These are phyloP conservation scores for Breviolum minutum DNA, from an alignment of 73 alveolate genomes.

Conservation along the genomic window DNA sequence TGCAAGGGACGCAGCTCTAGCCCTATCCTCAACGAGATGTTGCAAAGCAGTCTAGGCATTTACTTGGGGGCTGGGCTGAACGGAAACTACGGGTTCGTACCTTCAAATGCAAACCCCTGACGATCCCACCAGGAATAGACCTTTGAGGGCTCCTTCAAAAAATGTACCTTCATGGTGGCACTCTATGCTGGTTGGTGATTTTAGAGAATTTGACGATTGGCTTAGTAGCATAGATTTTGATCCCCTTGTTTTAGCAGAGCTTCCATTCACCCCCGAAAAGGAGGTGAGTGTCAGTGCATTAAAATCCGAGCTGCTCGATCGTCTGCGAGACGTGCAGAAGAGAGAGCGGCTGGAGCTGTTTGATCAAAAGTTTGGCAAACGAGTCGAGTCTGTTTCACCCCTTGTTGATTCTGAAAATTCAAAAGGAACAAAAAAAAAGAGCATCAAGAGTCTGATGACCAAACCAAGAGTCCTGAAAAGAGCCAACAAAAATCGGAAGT, in stretches of 20 bases:
- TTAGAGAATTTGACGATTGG: background rate
- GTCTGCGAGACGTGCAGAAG: background rate
- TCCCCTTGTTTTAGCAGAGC: background rate
- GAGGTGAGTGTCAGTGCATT: background rate
- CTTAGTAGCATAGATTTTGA: background rate
- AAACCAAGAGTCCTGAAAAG: background rate
- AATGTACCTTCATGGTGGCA: background rate
- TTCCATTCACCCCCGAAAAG: background rate
- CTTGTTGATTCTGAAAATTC: background rate
- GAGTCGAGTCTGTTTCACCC: background rate
- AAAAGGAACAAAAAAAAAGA: background rate
- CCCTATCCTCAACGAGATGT: background rate
- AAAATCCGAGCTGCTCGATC: background rate
- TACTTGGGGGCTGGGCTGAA: background rate
- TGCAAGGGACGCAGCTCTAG: background rate
- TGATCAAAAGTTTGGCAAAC: background rate
- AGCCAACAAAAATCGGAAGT: background rate
- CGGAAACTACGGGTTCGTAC: background rate
- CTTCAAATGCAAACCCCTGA: background rate
- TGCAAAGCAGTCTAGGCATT: background rate
- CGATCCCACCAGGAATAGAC: background rate
- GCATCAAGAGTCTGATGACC: conserved; percentile 10
- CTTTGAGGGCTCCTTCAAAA: background rate
- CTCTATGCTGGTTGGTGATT: background rate
- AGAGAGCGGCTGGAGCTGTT: background rate